Base-by-base conservation (phyloP, 495 filamentous ascomycete species). In the Aspergillus steynii region DNA sequence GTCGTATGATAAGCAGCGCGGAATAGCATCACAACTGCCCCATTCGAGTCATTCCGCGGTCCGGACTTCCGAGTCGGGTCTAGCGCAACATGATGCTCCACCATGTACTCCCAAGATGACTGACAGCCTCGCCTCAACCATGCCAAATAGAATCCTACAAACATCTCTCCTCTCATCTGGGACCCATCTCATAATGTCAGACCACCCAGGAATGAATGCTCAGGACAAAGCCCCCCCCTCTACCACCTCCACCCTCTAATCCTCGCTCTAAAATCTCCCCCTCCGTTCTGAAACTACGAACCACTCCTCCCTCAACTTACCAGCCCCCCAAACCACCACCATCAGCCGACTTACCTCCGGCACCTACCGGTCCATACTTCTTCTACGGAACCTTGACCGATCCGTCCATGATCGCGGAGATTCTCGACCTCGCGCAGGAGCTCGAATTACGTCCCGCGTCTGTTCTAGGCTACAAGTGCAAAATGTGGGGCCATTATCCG, bases 321-420 rank as follows among this genome's bases (percentile, higher is more conserved):
- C 31, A 32, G 20, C 28, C 28, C 27, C 8, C 28, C 27, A 32
- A 15, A 7, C 52, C 52, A 32, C 26, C 34, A 46, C 32, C 54
- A 4, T 1, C 6, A 26, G 10, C 14, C 9, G 62, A 56, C 53
- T 50, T 57, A n/a, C 53, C 53, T 47, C 53, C 55, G 3, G 57
- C 68, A 10, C 62, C 64, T 2, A 67, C 55, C 1, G 67, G 67
- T 0, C 62, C 65, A 1, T 78, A 74, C 60, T 75, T 76, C 54
- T 73, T 77, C 63, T 74, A 77, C 56, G 69, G 73, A 53, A 71
- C 67, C 6, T 59, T 77, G 9, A 54, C 64, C 3, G 61, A 76
- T 29, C 65, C 70, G 0, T 28, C 60, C 1, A 48, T 63, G 55
- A 55, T 76, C 2, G 20, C 48, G 4, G 55, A 68, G 1, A 56